A percentile compares a stretch with the other conserved stretches of the same genome.
phyloP scores from a whole-genome alignment of 164 flowering plant species.

The Hamamelis virginiana region DNA sequence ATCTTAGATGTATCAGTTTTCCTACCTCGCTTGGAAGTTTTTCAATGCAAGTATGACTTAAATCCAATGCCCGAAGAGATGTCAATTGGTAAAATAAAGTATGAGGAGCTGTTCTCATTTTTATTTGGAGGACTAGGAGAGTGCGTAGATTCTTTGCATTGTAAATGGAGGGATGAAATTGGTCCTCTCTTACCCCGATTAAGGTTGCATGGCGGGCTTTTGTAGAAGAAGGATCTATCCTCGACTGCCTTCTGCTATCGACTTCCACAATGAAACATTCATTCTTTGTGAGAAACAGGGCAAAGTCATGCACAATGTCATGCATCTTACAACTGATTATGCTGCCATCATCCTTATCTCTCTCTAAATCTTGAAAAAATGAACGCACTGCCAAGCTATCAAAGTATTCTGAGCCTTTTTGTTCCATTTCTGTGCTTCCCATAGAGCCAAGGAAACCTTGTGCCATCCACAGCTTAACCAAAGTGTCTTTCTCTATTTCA shows the following conservation, averaged over 20 bases:
- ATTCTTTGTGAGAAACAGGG: neutral
- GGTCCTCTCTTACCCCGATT: neutral
- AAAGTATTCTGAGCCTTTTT: neutral
- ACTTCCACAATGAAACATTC: neutral
- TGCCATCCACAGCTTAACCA: slow-evolving; percentile 1
- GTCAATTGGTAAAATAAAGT: neutral
- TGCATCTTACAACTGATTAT: slow-evolving; percentile 5
- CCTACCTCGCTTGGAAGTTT: slow-evolving; percentile 8
- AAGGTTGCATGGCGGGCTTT: neutral
- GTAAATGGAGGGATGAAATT: neutral
- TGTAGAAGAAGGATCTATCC: too few species aligned
- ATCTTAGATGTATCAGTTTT: slow-evolving; percentile 16
- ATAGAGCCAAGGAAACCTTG: neutral
- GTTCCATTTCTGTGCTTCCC: neutral
- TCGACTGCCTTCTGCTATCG: too few species aligned
- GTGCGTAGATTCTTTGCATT: slow-evolving; percentile 1
- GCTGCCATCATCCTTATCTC: neutral
- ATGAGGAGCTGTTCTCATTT: neutral
- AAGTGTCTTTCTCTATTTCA: neutral
- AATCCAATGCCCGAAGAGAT: slow-evolving; percentile 13
- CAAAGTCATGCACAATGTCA: slow-evolving; percentile 18
- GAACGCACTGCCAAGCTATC: neutral
- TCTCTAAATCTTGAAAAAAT: slow-evolving; percentile 8
- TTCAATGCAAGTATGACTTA: neutral
- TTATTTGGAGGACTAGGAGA: neutral